Conservation (phyloP, 345 rosid genomes). For the Viola odorata region DNA sequence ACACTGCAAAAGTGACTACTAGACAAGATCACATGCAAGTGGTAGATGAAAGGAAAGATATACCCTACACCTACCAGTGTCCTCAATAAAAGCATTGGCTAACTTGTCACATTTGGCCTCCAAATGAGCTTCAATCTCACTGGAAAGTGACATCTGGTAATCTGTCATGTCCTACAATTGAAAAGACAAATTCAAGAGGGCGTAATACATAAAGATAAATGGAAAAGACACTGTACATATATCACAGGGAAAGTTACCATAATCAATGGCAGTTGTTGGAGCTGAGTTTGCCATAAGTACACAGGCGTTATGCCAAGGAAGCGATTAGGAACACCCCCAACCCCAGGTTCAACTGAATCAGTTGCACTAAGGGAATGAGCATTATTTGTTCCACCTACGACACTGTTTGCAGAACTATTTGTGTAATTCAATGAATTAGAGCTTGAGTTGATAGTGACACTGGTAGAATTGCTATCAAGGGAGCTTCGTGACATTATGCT, state of each 20-base stretch:
- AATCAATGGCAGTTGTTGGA: conserved; percentile 50
- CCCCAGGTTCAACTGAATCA: conserved; percentile 61
- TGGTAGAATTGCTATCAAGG: conserved; percentile 73
- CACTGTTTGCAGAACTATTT: conserved; percentile 48
- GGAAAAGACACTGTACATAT: neutral
- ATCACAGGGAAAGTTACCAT: conserved; percentile 40
- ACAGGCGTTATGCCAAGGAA: conserved; percentile 87
- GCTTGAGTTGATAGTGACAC: conserved; percentile 66
- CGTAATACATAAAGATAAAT: conserved; percentile 4
- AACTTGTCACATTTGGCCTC: conserved; percentile 83
- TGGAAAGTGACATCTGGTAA: conserved; percentile 71
- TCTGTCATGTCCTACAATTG: conserved; percentile 70
- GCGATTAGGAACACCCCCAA: conserved; percentile 91
- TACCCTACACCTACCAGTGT: conserved; percentile 48
- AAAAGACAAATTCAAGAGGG: neutral
- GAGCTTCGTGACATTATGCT: conserved; percentile 78
- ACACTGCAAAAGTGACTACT: no score
- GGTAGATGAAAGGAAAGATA: neutral
- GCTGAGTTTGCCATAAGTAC: conserved; percentile 84
- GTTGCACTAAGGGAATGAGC: conserved; percentile 26
- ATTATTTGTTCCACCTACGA: conserved; percentile 32
- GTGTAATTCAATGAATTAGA: conserved; percentile 58
- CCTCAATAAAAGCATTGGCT: conserved; percentile 84
- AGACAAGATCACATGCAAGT: neutral
- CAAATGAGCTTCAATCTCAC: conserved; percentile 77